A percentile compares a stretch with the other conserved stretches of the same genome.
phyloP scores from a whole-genome alignment of 179 eudicot species.

The Dionaea muscipula region DNA sequence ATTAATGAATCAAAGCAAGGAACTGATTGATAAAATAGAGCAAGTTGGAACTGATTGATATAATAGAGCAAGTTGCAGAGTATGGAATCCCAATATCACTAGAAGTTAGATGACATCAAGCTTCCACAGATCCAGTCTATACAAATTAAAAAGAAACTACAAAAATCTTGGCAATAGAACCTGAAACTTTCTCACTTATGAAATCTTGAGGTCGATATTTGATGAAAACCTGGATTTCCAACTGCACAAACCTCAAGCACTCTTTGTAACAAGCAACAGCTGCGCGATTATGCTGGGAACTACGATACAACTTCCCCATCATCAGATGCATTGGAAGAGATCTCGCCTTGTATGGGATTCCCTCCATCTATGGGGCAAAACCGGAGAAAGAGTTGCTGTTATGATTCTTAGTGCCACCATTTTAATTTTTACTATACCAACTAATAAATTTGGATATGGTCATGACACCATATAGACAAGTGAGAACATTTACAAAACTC shows the following conservation, averaged over 20 bases:
- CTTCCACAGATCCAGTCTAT: neutral
- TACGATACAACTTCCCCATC: slow-evolving; percentile 86
- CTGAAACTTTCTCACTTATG: neutral
- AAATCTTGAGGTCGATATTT: slow-evolving; percentile 2
- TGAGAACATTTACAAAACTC: neutral
- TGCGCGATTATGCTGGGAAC: slow-evolving; percentile 65
- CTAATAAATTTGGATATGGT: neutral
- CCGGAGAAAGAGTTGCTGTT: neutral
- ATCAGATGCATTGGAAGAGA: slow-evolving; percentile 69
- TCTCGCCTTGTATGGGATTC: slow-evolving; percentile 68
- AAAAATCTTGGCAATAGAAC: neutral
- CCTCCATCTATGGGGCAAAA: slow-evolving; percentile 54
- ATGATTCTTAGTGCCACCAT: no score
- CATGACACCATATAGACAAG: neutral
- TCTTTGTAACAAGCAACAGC: slow-evolving; percentile 80
- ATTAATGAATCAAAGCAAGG: no score
- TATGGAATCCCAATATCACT: neutral
- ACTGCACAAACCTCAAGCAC: slow-evolving; percentile 62
- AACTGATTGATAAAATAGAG: no score
- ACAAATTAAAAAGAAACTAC: neutral
- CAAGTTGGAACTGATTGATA: no score
- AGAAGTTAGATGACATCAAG: neutral
- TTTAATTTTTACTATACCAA: no score
- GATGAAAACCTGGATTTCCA: slow-evolving; percentile 13
- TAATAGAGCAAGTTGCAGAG: no score